Evolutionary conservation across 2,329 filamentous ascomycete genomes (phyloP), one percentile per base, ranked within the genome.

Genomic region (Verticillium albo-atrum): DNA sequence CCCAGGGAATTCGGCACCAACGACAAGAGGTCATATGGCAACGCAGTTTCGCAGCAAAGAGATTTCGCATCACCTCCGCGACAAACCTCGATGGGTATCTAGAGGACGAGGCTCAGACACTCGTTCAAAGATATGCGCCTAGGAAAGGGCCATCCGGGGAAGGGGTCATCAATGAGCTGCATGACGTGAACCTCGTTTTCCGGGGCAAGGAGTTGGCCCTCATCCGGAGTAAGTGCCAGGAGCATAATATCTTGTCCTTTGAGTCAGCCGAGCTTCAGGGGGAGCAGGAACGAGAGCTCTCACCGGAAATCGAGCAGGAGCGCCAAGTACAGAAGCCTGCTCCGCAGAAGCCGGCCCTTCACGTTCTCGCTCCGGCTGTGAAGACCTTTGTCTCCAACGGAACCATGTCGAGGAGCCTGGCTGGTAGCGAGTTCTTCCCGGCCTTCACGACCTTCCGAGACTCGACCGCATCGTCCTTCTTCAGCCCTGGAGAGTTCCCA

Each of bases 251-350:
- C 3, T 42, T 63, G 0, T 63, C 70, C 2, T 65, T 77, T 27
- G 63, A 68, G 1, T 66, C 74, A 0, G 72, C 75, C 0, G 71
- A 72, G 0, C 70, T 89, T 0, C 73, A 83, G 3, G 86, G 90
- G 65, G 89, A 91, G 60, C 86, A 91, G 63, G 88, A 91, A 66
- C 78, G 88, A 0, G 89, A 91, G 62, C 73, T 91, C 0, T 77
- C 84, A 0, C 85, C 85, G 0, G 88, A 92, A 61, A 78, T 83
- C 1, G 84, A 91, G 63, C 72, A 81, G 27, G 84, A 91, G 65
- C 73, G 78, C 1, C 73, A 89, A 55, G 64, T 84, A 1, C 74
- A 89, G 63, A 74, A 74, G 1, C 82, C 85, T 0, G 65, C 68
- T 0, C 59, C 69, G 0, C 74, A 75, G 1, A 37, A 65, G 0